Base-by-base conservation (phyloP, 73 alveolate species). In the Breviolum minutum region DNA sequence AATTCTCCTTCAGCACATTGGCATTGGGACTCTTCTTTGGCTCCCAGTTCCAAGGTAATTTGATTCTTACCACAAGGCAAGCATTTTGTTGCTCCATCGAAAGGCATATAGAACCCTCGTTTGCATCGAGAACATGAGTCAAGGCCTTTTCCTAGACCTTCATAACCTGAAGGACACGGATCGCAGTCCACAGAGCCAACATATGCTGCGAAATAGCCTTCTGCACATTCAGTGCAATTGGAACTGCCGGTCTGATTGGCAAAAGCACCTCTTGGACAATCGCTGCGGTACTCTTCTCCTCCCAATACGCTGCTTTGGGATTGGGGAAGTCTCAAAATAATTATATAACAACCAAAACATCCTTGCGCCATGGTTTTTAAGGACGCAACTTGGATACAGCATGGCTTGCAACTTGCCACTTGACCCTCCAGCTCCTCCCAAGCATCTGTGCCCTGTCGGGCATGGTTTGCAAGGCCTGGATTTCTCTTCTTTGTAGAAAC, bases 81-180 rank as follows among this genome's bases (percentile, higher is more conserved):
- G 73, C 96, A 89, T 13, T 8, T n/a, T 54, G 27, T 70, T 29
- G 74, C 96, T 27, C 70, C 30, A 20, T 48, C 19, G 60, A 76
- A 69, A 22, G 96, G 96, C 96, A 89, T 70, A 86, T 89, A 89
- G 86, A n/a, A 69, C 60, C 96, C 96, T 19, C 27, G 79, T 61
- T 12, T 40, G 8, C 96, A 89, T 2, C 30, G 87, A 22, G 32
- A 40, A 70, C 96, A 89, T 16, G 60, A 60, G 13, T 22, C 73
- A 54, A 77, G 32, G 86, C 86, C 86, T 26, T 14, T 63, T 22
- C 68, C 96, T 8, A 27, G 63, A 17, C 74, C 96, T 48, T 19
- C 54, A 14, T 8, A 29, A 32, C 96, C 96, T 26, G 30, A 12
- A 40, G 96, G 10, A 32, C 96, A 89, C 9, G 62, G 96, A 1